Base-by-base conservation (phyloP, 2,329 filamentous ascomycete genomes). In the Aspergillus sp. region DNA sequence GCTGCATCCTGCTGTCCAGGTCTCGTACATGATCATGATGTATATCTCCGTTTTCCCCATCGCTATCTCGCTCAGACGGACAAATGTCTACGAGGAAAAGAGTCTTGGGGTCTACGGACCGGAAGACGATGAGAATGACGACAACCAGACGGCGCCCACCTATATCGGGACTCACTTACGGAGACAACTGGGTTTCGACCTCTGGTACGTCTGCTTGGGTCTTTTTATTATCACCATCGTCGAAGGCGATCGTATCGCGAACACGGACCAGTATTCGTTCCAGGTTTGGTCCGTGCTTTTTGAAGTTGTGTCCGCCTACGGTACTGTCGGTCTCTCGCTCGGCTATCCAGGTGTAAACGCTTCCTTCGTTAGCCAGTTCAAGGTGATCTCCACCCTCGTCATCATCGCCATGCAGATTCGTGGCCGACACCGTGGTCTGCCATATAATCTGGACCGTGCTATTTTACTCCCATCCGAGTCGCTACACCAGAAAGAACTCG, bases 11-110 rank as follows among this genome's bases (percentile, higher is more conserved):
- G 93, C 90, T 2, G 91, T 97, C 56, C 92, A 96, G 68, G 91
- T 96, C n/a, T 90, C 92, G 19, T 97, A 97, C 77, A 81, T 98
- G 74, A 87, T 97, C 72, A 98, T 98, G 93, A 98, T 98, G 93
- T 98, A 98, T 76, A 96, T 98, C 60, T 96, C 93, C 56, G 90
- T 96, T 59, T 96, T 96, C 65, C 93, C 93, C 3, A 96, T 97
- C 65, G 93, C 93, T 70, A 97, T 98, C 67, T 93, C 90, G 6
- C 89, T 98, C 64, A 91, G 93, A 45, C 83, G 90, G 63, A 97
- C 93, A 58, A 97, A 98, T 72, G 93, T 97, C 2, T 98, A 98
- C 78, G 93, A 97, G 75, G 93, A 97, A 71, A 78, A 81, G 44
- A 82, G 81, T 45, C 71, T 89, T 1, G 86, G 95, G 90, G 65